Percentiles rank a stretch among this genome's conserved stretches.
These are phyloP conservation scores for Dissophora ornata DNA, from an alignment of 192 early-diverging fungal genomes.

Conservation along the genomic window DNA sequence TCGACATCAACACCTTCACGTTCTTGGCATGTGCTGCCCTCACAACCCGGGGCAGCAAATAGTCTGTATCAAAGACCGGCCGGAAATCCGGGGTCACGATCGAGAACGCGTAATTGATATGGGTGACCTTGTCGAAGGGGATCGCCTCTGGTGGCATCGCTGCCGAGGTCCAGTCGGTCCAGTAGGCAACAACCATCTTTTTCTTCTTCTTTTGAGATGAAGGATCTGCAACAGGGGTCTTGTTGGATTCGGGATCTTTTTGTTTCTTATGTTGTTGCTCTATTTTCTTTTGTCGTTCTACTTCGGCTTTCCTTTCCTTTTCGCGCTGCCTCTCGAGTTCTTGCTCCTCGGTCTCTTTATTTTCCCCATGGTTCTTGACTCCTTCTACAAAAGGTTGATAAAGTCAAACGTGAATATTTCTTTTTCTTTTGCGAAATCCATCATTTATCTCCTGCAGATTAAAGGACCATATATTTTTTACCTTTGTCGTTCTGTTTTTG, in stretches of 20 bases:
- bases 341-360: not conserved
- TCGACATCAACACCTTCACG: conserved; percentile 69
- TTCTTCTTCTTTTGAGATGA: not conserved
- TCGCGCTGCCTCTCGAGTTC: not conserved
- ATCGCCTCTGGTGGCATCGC: conserved; percentile 40
- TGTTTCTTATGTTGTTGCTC: too few relatives aligned
- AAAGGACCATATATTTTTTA: too few relatives aligned
- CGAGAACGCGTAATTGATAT: conserved; percentile 69
- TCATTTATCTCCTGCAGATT: too few relatives aligned
- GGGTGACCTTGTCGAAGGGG: conserved; percentile 68
- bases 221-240: too few relatives aligned
- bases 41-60: conserved; percentile 51
- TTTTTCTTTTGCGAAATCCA: too few relatives aligned
- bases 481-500: not conserved
- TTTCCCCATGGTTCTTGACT: too few relatives aligned
- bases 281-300: not conserved
- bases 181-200: conserved; percentile 48
- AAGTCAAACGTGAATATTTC: too few relatives aligned
- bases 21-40: conserved; percentile 54
- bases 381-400: too few relatives aligned
- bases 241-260: too few relatives aligned
- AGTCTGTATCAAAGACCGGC: conserved; percentile 37
- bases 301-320: not conserved
- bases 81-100: conserved; percentile 26
- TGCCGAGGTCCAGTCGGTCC: conserved; percentile 44